Base-by-base conservation (phyloP, 2,329 filamentous ascomycete genomes). In the Tolypocladium sp. region DNA sequence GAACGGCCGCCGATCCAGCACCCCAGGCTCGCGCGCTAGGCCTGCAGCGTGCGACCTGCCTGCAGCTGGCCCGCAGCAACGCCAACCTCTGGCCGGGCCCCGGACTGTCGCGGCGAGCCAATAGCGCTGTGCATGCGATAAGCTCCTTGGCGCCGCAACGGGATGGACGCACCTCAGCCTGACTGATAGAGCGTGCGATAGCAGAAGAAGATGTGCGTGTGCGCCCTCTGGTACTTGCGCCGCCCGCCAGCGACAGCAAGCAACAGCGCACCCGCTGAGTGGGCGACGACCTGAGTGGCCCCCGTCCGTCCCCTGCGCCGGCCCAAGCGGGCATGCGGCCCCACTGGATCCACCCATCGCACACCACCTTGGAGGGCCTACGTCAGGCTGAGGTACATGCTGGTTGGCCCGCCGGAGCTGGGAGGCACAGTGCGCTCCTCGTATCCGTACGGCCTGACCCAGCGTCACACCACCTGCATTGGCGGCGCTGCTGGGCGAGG, bases 271-370 rank as follows among this genome's bases (percentile, higher is more conserved):
- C n/a, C 42, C 42, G 42, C 42, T 22, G 42, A 5, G 44, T 49
- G 25, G 44, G 25, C 46, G 46, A 30, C 46, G 15, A 30, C 46
- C 42, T 46, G 42, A 46, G 22, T 53, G 27, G 51, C 51, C 30
- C 17, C 27, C 33, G 30, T 9, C 2, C 25, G 22, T 35, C 35
- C 51, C 25, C 57, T 58, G 52, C 57, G 51, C 57, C 30, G 52
- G 57, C 51, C 57, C 49, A 55, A 51, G 57, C 57, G 57, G 57
- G 35, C 52, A 33, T 35, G 37, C 57, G 40, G 57, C 57, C 57
- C 53, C 53, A 56, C 57, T 37, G 22, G 33, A 2, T 6, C 57
- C 52, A 59, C 53, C 53, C 25, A n/a, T 42, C 37, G 25, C 52
- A 55, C 57, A 58, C 57, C 51, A 41, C 57, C 55, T 35, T n/a